Conservation (phyloP, 768 basidiomycete genomes). For the Kockovaella imperatae region DNA sequence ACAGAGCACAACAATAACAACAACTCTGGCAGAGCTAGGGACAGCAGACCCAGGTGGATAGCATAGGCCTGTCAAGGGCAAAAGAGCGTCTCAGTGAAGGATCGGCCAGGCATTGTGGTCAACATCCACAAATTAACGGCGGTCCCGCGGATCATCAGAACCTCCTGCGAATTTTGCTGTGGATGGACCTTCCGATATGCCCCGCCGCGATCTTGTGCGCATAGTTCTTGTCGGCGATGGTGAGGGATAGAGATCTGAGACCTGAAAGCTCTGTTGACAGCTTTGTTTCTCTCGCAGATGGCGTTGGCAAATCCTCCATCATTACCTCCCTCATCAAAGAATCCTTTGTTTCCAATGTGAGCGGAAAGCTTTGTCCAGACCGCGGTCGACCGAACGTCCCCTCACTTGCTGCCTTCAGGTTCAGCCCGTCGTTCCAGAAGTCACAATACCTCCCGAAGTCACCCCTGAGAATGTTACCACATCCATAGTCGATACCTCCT, state of each 20-base stretch:
- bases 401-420: slow-evolving; percentile 56
- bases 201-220: slow-evolving; percentile 35
- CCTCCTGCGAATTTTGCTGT: background rate
- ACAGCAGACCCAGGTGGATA: too few species aligned
- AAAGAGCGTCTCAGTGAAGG: too few species aligned
- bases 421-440: slow-evolving; percentile 89
- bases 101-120: too few species aligned
- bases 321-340: slow-evolving; percentile 96
- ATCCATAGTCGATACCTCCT: slow-evolving; percentile 94
- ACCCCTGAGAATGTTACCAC: slow-evolving; percentile 97
- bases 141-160: background rate
- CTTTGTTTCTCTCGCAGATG: slow-evolving; percentile 53
- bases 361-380: slow-evolving; percentile 16
- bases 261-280: slow-evolving; percentile 1
- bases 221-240: slow-evolving; percentile 41
- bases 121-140: too few species aligned
- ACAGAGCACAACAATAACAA: background rate
- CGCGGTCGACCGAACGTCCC: background rate
- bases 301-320: slow-evolving; percentile 96
- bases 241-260: slow-evolving; percentile 9
- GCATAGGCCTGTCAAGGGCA: too few species aligned
- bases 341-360: slow-evolving; percentile 79
- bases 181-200: slow-evolving; percentile 24
- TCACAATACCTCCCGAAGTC: slow-evolving; percentile 94
- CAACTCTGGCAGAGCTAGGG: background rate